phyloP scores from a whole-genome alignment of 2,329 filamentous ascomycete genomes.

The Metarhizium robertsii region DNA sequence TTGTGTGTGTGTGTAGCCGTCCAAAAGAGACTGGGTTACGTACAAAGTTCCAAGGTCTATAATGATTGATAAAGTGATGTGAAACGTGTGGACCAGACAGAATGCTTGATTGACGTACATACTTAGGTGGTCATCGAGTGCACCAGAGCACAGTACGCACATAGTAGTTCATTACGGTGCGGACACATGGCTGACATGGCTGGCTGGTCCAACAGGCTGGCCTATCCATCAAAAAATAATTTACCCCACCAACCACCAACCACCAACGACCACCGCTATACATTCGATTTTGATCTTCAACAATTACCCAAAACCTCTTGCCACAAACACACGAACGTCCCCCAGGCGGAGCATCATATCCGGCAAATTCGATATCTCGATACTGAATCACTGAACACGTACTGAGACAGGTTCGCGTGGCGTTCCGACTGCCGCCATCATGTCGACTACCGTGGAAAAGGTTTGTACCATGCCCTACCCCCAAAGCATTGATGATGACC shows the following conservation, averaged over 20 bases:
- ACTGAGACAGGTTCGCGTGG: background rate
- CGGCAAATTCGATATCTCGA: background rate
- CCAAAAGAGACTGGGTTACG: slow-evolving; percentile 3
- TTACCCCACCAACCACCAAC: slow-evolving; percentile 33
- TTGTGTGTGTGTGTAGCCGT: slow-evolving; percentile 1
- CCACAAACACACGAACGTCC: background rate
- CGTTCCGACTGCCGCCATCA: slow-evolving; percentile 38
- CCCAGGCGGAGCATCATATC: background rate
- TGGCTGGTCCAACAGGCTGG: slow-evolving; percentile 10
- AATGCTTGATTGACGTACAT: background rate
- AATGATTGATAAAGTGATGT: background rate
- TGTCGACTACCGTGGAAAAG: slow-evolving; percentile 98
- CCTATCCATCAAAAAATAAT: slow-evolving; percentile 19
- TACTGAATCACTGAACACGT: background rate
- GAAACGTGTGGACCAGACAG: background rate
- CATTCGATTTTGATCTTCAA: background rate
- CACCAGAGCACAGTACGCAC: background rate
- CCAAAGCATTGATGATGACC: background rate
- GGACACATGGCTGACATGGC: slow-evolving; percentile 19
- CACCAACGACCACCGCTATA: slow-evolving; percentile 1
- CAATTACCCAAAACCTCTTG: background rate
- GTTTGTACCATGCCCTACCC: slow-evolving; percentile 31
- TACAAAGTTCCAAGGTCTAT: background rate
- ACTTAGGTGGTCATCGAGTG: background rate
- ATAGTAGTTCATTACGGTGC: background rate